Evolutionary conservation across 2,329 filamentous ascomycete species (phyloP).

Genomic region (Raffaelea arxii): DNA sequence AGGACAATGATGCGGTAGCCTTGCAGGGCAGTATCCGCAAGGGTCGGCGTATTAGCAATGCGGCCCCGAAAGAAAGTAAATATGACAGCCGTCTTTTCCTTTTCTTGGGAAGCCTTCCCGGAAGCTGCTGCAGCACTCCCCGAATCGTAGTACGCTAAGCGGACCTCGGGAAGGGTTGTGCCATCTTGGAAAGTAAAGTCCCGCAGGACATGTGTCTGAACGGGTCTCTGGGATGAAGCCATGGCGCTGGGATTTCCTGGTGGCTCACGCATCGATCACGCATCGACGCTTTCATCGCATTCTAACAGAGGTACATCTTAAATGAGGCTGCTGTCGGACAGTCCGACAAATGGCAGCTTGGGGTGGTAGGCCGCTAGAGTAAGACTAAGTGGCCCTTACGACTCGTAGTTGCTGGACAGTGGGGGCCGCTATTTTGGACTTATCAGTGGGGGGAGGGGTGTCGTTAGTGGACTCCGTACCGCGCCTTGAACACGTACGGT

Average conservation of each 20-base stretch:
- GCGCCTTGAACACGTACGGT: too few species aligned
- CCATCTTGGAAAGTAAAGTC: constrained; percentile 7
- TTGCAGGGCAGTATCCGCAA: constrained; percentile 1
- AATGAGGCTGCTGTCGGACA: neutral
- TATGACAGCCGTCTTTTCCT: constrained; percentile 6
- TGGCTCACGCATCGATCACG: too few species aligned
- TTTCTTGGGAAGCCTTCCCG: neutral
- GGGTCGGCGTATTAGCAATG: constrained; percentile 2
- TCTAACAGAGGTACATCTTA: too few species aligned
- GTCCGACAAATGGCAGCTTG: neutral
- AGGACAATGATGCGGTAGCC: constrained; percentile 40
- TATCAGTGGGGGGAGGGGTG: too few species aligned
- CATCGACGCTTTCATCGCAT: too few species aligned
- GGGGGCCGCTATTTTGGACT: too few species aligned
- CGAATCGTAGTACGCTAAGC: constrained; percentile 8
- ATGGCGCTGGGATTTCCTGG: too few species aligned
- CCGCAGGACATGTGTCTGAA: neutral
- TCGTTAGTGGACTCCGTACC: too few species aligned
- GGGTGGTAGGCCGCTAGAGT: too few species aligned
- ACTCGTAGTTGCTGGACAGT: too few species aligned
- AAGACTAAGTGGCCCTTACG: too few species aligned
- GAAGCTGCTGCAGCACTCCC: neutral
- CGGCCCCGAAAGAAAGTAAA: constrained; percentile 11
- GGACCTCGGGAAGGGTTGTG: constrained; percentile 6
- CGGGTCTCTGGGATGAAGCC: neutral